phyloP scores from a whole-genome alignment of 441 rosid genomes.

The Erysimum cheiri region DNA sequence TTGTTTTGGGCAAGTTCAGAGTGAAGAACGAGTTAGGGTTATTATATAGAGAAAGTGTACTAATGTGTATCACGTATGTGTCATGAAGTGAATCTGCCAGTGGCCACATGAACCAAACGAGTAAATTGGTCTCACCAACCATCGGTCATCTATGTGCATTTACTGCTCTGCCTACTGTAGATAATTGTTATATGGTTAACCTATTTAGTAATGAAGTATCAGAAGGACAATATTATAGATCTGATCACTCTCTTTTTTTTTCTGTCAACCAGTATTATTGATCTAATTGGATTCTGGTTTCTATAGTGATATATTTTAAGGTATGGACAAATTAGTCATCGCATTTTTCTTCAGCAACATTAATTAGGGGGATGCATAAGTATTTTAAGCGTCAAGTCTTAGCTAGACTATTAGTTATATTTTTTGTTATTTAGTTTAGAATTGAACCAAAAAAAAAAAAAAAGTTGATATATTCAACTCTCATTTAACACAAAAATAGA shows the following conservation, averaged over 20 bases:
- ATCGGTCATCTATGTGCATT: constrained; percentile 34
- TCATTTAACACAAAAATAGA: not conserved
- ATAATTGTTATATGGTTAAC: constrained; percentile 18
- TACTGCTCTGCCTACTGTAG: constrained; percentile 19
- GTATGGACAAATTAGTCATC: constrained; percentile 29
- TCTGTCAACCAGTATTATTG: not conserved
- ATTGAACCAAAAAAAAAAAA: not conserved
- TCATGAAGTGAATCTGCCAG: constrained; percentile 21
- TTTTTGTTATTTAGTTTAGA: constrained; percentile 7
- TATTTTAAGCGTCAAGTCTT: not conserved
- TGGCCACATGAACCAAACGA: constrained; percentile 10
- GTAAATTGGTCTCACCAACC: constrained; percentile 44
- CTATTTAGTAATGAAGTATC: not conserved
- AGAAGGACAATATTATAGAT: not conserved
- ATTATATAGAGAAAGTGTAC: constrained; percentile 40
- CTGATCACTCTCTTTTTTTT: not conserved
- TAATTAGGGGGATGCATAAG: constrained; percentile 18
- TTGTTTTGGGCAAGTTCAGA: constrained; percentile 33
- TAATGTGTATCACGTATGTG: not conserved
- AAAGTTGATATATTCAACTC: not conserved
- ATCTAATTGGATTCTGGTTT: constrained; percentile 1
- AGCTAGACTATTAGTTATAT: not conserved
- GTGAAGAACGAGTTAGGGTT: constrained; percentile 24
- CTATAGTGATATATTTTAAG: not conserved
- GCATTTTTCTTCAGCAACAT: constrained; percentile 4